Conservation (phyloP, 2,329 filamentous ascomycete genomes). For the Calycina herbarum region DNA sequence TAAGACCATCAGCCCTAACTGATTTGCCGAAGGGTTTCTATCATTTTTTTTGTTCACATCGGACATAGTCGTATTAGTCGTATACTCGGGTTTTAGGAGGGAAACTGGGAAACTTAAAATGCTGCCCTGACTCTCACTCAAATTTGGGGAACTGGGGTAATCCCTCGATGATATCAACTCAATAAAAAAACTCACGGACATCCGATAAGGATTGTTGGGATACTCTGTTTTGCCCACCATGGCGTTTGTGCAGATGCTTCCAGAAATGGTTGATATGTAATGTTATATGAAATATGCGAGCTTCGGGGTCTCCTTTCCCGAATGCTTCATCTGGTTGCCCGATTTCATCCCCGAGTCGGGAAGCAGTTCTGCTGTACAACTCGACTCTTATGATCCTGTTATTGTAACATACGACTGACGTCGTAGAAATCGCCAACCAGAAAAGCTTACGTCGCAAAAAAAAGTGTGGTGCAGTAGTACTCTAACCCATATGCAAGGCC, state of each 20-base stretch:
- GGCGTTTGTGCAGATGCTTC: no score
- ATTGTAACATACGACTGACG: neutral
- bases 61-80: neutral
- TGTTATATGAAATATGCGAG: neutral
- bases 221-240: no score
- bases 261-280: no score
- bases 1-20: neutral
- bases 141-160: conserved; percentile 1
- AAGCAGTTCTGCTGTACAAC: neutral
- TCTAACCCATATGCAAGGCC: no score
- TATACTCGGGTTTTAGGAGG: neutral
- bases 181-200: neutral
- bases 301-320: neutral
- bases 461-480: no score
- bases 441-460: no score
- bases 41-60: neutral
- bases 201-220: conserved; percentile 1
- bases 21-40: neutral
- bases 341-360: neutral
- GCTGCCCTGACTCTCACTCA: neutral
- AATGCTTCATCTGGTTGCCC: neutral
- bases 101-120: conserved; percentile 2
- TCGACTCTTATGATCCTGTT: neutral
- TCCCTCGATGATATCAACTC: neutral
- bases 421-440: neutral